Conservation (phyloP, 106 monocot genomes). For the Allium sativum region DNA sequence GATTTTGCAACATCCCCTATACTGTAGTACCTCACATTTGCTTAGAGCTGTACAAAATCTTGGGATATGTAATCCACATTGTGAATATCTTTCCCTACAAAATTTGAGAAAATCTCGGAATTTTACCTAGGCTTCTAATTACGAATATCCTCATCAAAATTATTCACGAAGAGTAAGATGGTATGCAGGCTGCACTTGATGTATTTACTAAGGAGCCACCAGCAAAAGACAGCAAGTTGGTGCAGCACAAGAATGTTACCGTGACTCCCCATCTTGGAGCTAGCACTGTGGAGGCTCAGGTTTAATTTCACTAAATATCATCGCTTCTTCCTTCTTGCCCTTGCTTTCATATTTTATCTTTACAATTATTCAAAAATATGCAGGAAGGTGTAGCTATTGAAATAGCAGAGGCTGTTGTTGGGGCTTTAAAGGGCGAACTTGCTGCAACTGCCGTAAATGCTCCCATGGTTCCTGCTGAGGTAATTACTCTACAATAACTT, state of each 20-base stretch:
- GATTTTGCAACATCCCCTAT: too few relatives aligned
- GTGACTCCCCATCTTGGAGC: conserved; percentile 85
- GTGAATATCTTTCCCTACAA: too few relatives aligned
- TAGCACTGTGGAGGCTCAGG: conserved; percentile 80
- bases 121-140: neutral
- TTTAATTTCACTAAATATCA: conserved; percentile 8
- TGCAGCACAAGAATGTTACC: conserved; percentile 75
- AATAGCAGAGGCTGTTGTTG: conserved; percentile 84
- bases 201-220: conserved; percentile 82
- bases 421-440: conserved; percentile 78
- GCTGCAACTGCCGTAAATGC: conserved; percentile 85
- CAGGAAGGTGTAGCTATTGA: conserved; percentile 95
- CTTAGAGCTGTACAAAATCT: too few relatives aligned
- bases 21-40: too few relatives aligned
- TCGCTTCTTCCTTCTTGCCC: neutral
- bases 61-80: too few relatives aligned
- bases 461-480: conserved; percentile 87
- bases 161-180: neutral
- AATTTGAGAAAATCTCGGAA: neutral
- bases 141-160: neutral
- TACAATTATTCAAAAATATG: neutral
- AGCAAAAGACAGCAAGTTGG: conserved; percentile 47
- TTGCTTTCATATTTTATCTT: neutral
- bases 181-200: conserved; percentile 76
- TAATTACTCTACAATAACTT: conserved; percentile 1